Base-by-base conservation (phyloP, 2,329 filamentous ascomycete genomes). In the Bretziella fagacearum region DNA sequence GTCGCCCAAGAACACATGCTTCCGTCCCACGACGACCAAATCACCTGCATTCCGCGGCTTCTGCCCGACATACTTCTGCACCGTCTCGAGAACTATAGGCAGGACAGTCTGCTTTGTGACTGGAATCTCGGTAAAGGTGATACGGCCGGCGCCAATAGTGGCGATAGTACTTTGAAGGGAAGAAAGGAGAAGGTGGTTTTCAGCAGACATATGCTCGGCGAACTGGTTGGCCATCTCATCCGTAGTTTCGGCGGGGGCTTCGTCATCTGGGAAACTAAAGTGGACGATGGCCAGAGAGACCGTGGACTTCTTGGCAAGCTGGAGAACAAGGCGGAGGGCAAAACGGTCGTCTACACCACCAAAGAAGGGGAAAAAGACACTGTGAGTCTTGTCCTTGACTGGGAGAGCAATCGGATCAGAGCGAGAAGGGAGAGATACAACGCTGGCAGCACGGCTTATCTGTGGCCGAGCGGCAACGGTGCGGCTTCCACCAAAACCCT, bases 281-380 rank as follows among this genome's bases (percentile, higher is more conserved):
- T 61, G 77, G 1, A 81, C 66, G 26, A 95, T 71, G 0, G 83
- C 89, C 0, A 79, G 84, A 0, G 84, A 87, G 22, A 94, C 76
- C 36, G 82, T 74, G 3, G 75, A 71, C 56, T 86, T 91, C 58
- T 80, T 77, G 1, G 80, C 84, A 1, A 98, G 70, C 57, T 95
- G 89, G 2, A 96, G 68, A 2, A 89, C 81, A 20, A 96, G 74
- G 1, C 79, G 70, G 1, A 96, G 69, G 0, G 86, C 87, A 3
- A 80, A 74, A 6, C 77, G 73, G 56, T 95, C 89, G 57, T 98
- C 91, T 1, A 69, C 65, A 6, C 84, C 84, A 15, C 89, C 87
- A 50, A 94, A 79, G 62, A 85, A 96, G 0, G 87, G 81, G 46
- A 93, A 68, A 59, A 93, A 87, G 53, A 96, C 71, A 58, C 89